Evolutionary conservation across 2,329 filamentous ascomycete genomes (phyloP), one percentile per base, ranked within the genome.

Genomic region (Fusarium bactridioides): DNA sequence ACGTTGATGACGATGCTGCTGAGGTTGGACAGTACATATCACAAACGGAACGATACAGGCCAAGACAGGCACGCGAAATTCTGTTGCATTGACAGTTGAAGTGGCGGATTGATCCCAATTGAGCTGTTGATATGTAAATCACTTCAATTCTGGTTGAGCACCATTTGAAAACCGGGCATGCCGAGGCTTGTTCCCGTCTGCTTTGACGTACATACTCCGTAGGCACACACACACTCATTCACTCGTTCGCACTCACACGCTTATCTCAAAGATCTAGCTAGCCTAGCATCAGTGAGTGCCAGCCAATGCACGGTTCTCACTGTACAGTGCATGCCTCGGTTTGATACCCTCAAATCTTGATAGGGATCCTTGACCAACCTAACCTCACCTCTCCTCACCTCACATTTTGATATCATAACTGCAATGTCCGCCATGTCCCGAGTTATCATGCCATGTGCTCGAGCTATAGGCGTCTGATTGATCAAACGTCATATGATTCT

Each of bases 211-310:
- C 51, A 21, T 66, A n/a, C n/a, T n/a, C n/a, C n/a, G n/a, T n/a
- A 35, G 60, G 50, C 43, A 23, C 38, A 45, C 23, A 23, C 44
- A 47, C 43, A 15, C 38, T 33, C 31, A 41, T 15, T n/a, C 31
- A 44, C 21, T 19, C 38, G 33, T 16, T 21, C 27, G 23, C 18
- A 15, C 41, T 19, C 38, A 63, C 18, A 61, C 66, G 54, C 70
- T 68, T 73, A 70, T 73, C 70, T 73, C 48, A 29, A 71, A 70
- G 61, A 73, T 70, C 70, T 67, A 55, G 23, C 69, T 65, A 60
- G 29, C 69, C n/a, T 65, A 60, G 33, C 29, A 38, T 19, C 23
- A 25, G 21, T 31, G n/a, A 61, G 44, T 31, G 37, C 41, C 27
- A 51, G 43, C 16, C 29, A 44, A 25, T 48, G 43, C 43, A 43